Evolutionary conservation across 176 grass and related monocot genomes (phyloP), one percentile per base, ranked within the genome.

Genomic region (Cocos nucifera): DNA sequence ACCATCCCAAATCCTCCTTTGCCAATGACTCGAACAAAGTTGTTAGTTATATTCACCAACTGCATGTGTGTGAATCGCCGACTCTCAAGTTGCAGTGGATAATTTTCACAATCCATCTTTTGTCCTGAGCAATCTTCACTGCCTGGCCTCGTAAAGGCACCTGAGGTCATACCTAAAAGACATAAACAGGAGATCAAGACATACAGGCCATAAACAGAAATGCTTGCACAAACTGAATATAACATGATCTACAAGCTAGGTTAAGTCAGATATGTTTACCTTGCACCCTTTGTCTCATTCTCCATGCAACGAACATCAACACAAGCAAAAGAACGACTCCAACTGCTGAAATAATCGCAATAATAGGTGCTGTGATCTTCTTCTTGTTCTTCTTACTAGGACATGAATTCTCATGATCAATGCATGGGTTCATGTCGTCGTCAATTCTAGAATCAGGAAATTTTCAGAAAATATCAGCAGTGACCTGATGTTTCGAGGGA

Each of bases 1-100:
- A 92, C 83, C 2, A 54, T 53, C 15, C 88, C 89, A 29, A 93
- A 93, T 9, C 89, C 89, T 15, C 89, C 89, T 39, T 24, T 74
- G 3, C 84, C 80, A 0, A 93, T 67, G 4, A 78, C 77, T 16
- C 19, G 57, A 24, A 69, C 57, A 67, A 93, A 93, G 29, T 84
- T 84, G 26, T 76, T 73, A 0, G 89, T 87, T 25, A 93, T 82
- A 2, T 3, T 10, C 71, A 84, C 15, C 0, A 93, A 59, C 0
- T 93, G 80, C 10, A 59, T 66, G 21, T 82, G 81, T 0, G 77
- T 79, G 59, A 93, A 87, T 28, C 32, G 67, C 17, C 80, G 80
- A 39, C 78, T 93, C 52, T 86, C 58, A 49, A 81, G 21, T 4
- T 62, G 63, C 19, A 65, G 25, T 17, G 44, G 48, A 26, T 25